A percentile compares a stretch with the other conserved stretches of the same genome.
These are phyloP conservation scores for Lentinula boryana DNA, from an alignment of 768 basidiomycete species.

Conservation along the genomic window DNA sequence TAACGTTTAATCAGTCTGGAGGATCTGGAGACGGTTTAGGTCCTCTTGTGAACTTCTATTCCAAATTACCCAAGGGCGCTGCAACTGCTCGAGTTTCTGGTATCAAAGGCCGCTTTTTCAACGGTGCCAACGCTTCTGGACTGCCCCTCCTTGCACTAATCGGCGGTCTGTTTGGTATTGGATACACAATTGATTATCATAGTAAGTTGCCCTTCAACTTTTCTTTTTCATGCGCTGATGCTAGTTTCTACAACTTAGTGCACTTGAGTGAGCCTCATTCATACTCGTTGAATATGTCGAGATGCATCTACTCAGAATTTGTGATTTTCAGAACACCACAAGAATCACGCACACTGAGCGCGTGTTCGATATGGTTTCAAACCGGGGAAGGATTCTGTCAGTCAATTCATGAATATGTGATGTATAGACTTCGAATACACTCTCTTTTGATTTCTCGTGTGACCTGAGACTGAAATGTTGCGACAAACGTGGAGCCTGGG, in stretches of 20 bases:
- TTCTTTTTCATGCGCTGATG: neutral
- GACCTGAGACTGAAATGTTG: neutral
- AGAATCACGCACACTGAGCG: constrained; percentile 77
- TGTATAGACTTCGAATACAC: neutral
- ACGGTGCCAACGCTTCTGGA: constrained; percentile 80
- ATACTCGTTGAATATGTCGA: neutral
- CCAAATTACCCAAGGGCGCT: constrained; percentile 89
- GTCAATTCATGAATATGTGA: neutral
- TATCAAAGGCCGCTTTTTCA: constrained; percentile 78
- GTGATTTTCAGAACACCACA: constrained; percentile 67
- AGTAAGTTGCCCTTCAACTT: constrained; percentile 45
- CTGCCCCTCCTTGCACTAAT: constrained; percentile 61
- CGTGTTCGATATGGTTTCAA: neutral
- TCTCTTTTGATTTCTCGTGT: neutral
- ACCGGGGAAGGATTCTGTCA: neutral
- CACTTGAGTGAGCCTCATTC: constrained; percentile 63
- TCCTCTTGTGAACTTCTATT: constrained; percentile 92
- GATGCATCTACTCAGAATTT: neutral
- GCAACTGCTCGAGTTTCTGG: constrained; percentile 57
- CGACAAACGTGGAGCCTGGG: too few species aligned
- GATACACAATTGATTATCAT: constrained; percentile 87
- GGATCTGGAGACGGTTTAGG: constrained; percentile 76
- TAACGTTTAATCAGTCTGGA: constrained; percentile 48
- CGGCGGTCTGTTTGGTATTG: constrained; percentile 62
- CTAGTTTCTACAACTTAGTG: constrained; percentile 39